A percentile compares a stretch with the other conserved stretches of the same genome.
phyloP scores from a whole-genome alignment of 176 grass and related monocot genomes.

The Dendrocalamus sinicus region DNA sequence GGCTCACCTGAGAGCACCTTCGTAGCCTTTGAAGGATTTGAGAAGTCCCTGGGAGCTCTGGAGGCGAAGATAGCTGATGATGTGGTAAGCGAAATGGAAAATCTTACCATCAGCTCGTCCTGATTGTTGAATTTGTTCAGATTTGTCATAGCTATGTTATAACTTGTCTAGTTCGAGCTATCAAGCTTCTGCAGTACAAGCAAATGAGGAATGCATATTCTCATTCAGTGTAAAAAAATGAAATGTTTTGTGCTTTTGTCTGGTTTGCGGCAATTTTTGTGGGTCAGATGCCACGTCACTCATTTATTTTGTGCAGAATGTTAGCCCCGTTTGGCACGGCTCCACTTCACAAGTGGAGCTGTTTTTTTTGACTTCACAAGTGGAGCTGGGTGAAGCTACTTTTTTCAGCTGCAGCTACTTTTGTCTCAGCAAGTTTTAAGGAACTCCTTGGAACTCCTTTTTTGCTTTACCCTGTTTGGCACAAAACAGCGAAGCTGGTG shows the following conservation, averaged over 20 bases:
- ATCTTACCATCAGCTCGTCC: constrained; percentile 42
- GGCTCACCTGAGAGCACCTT: constrained; percentile 48
- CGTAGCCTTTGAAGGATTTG: constrained; percentile 57
- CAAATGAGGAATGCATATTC: neutral
- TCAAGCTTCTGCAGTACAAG: constrained; percentile 8
- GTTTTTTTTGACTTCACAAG: too few relatives aligned
- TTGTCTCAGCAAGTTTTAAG: too few relatives aligned
- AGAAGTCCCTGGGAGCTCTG: constrained; percentile 63
- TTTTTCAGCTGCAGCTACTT: too few relatives aligned
- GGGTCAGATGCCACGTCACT: too few relatives aligned
- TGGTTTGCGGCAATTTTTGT: neutral
- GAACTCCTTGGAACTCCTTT: too few relatives aligned
- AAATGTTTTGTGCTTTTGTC: neutral
- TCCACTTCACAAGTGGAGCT: too few relatives aligned
- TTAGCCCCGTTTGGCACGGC: too few relatives aligned
- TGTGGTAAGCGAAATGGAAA: constrained; percentile 52
- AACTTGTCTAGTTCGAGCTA: neutral
- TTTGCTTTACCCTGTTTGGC: too few relatives aligned
- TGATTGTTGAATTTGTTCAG: neutral
- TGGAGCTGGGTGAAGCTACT: too few relatives aligned
- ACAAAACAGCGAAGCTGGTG: too few relatives aligned
- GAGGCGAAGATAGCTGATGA: constrained; percentile 58
- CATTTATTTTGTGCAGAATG: too few relatives aligned
- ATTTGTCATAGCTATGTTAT: neutral
- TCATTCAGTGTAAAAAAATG: neutral